Base-by-base conservation (phyloP, 257 asterid genomes). In the Solanum chilense region DNA sequence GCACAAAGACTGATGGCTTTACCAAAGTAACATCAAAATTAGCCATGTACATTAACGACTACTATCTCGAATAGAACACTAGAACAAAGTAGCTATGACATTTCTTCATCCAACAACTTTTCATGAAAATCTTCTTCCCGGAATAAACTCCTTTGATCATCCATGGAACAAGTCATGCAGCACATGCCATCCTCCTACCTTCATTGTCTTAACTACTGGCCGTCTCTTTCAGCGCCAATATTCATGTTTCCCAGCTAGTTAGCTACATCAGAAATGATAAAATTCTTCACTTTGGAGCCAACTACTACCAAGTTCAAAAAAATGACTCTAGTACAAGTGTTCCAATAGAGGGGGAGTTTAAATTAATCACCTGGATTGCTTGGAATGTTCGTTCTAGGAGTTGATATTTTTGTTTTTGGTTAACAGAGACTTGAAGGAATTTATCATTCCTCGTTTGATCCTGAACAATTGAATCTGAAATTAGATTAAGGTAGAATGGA, bases 181-280 rank as follows among this genome's bases (percentile, higher is more conserved):
- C 44, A 88, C 91, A 29, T 92, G 94, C 96, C 96, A 94, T 33
- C 99, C 97, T 86, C 96, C 98, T 37, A 95, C 97, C 90, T 94
- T 94, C 98, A 94, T 93, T 31, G 95, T 93, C 66, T 91, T 93
- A 73, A 94, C 31, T 25, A 85, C 62, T 27, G 87, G 96, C 73
- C 88, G 88, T 20, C 88, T 80, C 93, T 91, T 56, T 91, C 90
- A 47, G 93, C 86, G 41, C 94, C 91, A 70, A 95, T 86, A n/a
- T 88, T 86, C 96, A 93, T 82, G 88, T 92, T 93, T 76, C 92
- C 90, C 76, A 94, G 68, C 91, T 94, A 96, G 78, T 92, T 92
- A 66, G 93, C 80, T 11, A 91, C 88, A 91, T 91, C 96, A 25
- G 92, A 91, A 39, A 91, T 85, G 73, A 90, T 90, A 77, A 90